Base-by-base conservation (phyloP, 495 filamentous ascomycete species). In the Amphirosellinia nigrospora region DNA sequence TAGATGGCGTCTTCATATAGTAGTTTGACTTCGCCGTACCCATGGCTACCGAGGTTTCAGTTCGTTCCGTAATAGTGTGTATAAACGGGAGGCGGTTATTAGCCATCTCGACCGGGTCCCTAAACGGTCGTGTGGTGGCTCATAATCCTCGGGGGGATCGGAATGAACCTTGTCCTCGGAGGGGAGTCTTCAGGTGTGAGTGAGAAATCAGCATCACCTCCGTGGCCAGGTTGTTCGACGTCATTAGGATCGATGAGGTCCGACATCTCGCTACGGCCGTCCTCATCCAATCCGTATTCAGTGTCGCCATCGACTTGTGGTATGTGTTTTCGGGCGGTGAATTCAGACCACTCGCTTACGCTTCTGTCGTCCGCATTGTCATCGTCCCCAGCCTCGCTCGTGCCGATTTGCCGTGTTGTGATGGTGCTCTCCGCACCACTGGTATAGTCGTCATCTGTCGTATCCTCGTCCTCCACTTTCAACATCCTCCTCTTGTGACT, bases 11-110 rank as follows among this genome's bases (percentile, higher is more conserved):
- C 75, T 94, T 96, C n/a, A 69, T 43, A 63, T 53, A 82, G 73
- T 85, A 81, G 72, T 56, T 62, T 38, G 68, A 46, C 75, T 84
- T 78, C 74, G 82, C 82, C 2, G 90, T 90, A 56, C 87, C 83
- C 32, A 91, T 82, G 30, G 89, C 90, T 26, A 97, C 77, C 0
- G 93, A 96, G 26, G 89, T 92, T 79, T 99, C 96, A 0, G 96
- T 99, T 73, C 91, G 91, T 78, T 99, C 96, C 8, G 95, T 93
- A 69, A 99, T 99, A 15, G 96, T n/a, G 96, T 0, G 96, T 99
- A 99, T 99, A 79, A 97, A 98, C 43, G 94, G 96, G 9, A 98
- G 84, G 60, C 94, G 90, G 77, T 91, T 96, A 71, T 97, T 94
- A 70, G 93, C 91, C 63, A 89, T 84, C 73, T 93, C 86, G 2